These are phyloP conservation scores for Microcera coccophila DNA, from an alignment of 2,329 filamentous ascomycete genomes.

Conservation along the genomic window DNA sequence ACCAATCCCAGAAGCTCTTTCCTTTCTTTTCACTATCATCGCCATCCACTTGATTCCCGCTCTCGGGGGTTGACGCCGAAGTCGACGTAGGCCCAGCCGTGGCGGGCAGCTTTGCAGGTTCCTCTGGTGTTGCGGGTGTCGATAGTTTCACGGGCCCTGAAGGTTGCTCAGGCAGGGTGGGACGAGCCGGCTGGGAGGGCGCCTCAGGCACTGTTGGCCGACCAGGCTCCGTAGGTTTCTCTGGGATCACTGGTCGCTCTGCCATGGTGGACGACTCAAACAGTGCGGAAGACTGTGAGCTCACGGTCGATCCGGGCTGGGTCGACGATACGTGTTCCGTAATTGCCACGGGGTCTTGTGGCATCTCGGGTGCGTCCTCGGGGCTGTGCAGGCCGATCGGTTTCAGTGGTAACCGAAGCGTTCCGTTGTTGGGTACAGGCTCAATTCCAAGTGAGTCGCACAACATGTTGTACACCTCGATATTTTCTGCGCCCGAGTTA, in stretches of 20 bases:
- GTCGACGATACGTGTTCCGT: background rate
- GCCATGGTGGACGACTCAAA: slow-evolving; percentile 17
- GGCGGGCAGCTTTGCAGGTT: slow-evolving; percentile 17
- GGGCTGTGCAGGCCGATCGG: slow-evolving; percentile 59
- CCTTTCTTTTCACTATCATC: slow-evolving; percentile 30
- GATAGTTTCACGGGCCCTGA: background rate
- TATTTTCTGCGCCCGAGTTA: slow-evolving; percentile 65
- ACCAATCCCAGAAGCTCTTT: slow-evolving; percentile 49
- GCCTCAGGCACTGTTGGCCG: slow-evolving; percentile 8
- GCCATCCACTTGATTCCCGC: slow-evolving; percentile 6
- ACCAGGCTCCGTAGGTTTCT: slow-evolving; percentile 6
- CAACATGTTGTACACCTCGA: slow-evolving; percentile 89
- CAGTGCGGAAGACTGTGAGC: slow-evolving; percentile 9
- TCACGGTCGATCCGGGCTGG: background rate
- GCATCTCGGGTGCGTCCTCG: slow-evolving; percentile 46
- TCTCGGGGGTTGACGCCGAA: slow-evolving; percentile 6
- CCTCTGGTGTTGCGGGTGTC: background rate
- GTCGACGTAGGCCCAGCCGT: background rate
- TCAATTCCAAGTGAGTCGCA: slow-evolving; percentile 78
- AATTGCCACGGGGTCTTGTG: slow-evolving; percentile 46
- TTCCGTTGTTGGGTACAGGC: slow-evolving; percentile 82
- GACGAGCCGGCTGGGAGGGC: slow-evolving; percentile 15
- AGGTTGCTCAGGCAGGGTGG: slow-evolving; percentile 13
- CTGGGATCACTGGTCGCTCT: slow-evolving; percentile 8
- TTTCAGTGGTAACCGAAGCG: slow-evolving; percentile 66